phyloP scores from a whole-genome alignment of 305 asterid genomes.

The Rubia tinctorum region DNA sequence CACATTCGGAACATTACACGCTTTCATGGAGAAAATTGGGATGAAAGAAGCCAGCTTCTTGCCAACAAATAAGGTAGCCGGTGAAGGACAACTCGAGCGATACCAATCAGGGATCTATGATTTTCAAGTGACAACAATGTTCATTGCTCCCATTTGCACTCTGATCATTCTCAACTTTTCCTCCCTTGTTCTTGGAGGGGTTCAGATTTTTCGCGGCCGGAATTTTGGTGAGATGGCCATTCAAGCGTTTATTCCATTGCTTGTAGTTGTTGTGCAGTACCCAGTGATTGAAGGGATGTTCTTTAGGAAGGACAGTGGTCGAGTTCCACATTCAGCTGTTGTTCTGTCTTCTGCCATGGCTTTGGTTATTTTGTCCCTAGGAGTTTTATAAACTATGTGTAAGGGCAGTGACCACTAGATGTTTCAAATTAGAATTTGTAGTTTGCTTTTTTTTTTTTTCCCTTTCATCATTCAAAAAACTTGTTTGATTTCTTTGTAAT shows the following conservation, averaged over 20 bases:
- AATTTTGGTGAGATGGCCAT: conserved; percentile 36
- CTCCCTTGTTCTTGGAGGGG: conserved; percentile 37
- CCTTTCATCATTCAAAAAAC: too few relatives aligned
- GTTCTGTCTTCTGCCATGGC: conserved; percentile 31
- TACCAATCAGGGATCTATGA: conserved; percentile 48
- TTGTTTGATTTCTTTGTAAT: too few relatives aligned
- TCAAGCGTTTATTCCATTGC: conserved; percentile 39
- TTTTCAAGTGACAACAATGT: conserved; percentile 40
- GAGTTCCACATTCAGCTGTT: conserved; percentile 36
- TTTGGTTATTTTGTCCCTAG: conserved; percentile 20
- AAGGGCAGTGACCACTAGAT: too few relatives aligned
- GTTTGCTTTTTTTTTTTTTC: too few relatives aligned
- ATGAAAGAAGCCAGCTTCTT: conserved; percentile 41
- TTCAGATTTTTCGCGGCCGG: conserved; percentile 14
- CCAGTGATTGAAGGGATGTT: conserved; percentile 70
- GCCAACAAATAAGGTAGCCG: conserved; percentile 51
- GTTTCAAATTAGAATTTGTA: too few relatives aligned
- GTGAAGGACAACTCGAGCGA: conserved; percentile 36
- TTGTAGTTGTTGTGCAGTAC: conserved; percentile 33
- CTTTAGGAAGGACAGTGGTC: conserved; percentile 55
- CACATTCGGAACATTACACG: conserved; percentile 41
- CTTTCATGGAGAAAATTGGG: conserved; percentile 35
- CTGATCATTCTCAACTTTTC: conserved; percentile 40
- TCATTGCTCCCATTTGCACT: conserved; percentile 50
- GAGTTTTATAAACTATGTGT: background rate